These are phyloP conservation scores for Trichoderma gracile DNA, from an alignment of 2,329 filamentous ascomycete genomes.

Conservation along the genomic window DNA sequence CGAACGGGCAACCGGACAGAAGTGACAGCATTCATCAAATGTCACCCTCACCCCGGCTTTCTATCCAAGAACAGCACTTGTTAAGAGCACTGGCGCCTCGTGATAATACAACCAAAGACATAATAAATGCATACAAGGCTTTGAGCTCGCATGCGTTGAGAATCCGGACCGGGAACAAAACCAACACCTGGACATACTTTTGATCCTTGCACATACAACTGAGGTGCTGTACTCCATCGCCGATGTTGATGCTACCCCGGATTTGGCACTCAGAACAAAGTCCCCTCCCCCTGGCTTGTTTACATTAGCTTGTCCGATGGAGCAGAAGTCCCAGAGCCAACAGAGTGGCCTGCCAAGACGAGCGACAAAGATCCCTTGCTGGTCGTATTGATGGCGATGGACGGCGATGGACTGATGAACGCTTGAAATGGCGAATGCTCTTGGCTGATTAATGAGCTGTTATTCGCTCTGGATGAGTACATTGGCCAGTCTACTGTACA, in stretches of 20 bases:
- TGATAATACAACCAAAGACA: too few relatives aligned
- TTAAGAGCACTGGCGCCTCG: too few relatives aligned
- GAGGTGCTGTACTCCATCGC: background rate
- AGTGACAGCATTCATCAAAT: too few relatives aligned
- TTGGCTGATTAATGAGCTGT: background rate
- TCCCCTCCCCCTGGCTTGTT: background rate
- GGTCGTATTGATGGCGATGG: background rate
- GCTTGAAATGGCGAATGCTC: background rate
- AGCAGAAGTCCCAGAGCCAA: background rate
- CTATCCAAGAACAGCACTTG: too few relatives aligned
- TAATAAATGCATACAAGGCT: too few relatives aligned
- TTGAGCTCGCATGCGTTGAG: too few relatives aligned
- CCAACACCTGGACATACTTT: too few relatives aligned
- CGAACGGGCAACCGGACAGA: too few relatives aligned
- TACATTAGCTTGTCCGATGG: background rate
- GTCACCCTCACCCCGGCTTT: too few relatives aligned
- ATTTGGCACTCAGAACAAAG: conserved; percentile 17
- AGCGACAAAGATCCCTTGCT: conserved; percentile 14
- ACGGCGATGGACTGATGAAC: background rate
- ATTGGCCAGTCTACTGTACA: too few relatives aligned
- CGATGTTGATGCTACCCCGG: conserved; percentile 7
- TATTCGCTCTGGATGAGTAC: background rate
- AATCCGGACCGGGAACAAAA: too few relatives aligned
- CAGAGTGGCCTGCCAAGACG: conserved; percentile 5
- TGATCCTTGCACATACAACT: background rate